Evolutionary conservation across 2,329 filamentous ascomycete species (phyloP), one percentile per base, ranked within the genome.

Genomic region (Diaporthe citri): DNA sequence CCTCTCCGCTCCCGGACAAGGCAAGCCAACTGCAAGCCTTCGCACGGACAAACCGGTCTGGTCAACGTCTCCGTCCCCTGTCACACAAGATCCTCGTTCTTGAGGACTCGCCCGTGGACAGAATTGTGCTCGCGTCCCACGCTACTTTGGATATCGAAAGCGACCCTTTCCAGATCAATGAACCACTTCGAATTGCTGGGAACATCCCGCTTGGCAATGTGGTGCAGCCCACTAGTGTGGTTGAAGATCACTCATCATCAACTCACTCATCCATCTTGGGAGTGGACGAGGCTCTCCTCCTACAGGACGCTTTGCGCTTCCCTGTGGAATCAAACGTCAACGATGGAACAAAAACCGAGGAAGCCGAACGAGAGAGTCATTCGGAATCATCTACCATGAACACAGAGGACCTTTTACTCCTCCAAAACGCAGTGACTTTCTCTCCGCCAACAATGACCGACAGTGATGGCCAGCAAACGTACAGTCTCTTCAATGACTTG

Each of bases 1-100:
- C 74, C 22, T 73, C 70, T 5, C 74, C 74, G 0, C 43, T 66
- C 4, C 62, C 74, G 15, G 46, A 57, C 2, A 41, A 48, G 8
- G 15, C 70, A 34, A 66, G 72, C 2, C 60, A 69, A 17, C 70
- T 64, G 6, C 74, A 75, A 36, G 74, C 74, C 0, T 75, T 73
- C 17, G 70, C 70, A 7, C 22, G 74, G 15, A 75, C 74, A 4
- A 75, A 75, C 39, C 62, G 74, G 2, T 52, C 74, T 1, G 74
- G 70, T 2, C 74, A 75, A 31, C 28, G 41, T 0, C 34, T 75
- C 12, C 43, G 43, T 25, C 55, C 62, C 8, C 34, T 62, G 2
- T 25, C 48, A 3, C 74, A 75, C 28, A 73, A 31, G 3, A 60
- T 75, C 4, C 28, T 75, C 1, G 62, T 70, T 0, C 62, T 73